Evolutionary conservation across 2,329 filamentous ascomycete genomes (phyloP).

Genomic region (Aspergillus sp.): DNA sequence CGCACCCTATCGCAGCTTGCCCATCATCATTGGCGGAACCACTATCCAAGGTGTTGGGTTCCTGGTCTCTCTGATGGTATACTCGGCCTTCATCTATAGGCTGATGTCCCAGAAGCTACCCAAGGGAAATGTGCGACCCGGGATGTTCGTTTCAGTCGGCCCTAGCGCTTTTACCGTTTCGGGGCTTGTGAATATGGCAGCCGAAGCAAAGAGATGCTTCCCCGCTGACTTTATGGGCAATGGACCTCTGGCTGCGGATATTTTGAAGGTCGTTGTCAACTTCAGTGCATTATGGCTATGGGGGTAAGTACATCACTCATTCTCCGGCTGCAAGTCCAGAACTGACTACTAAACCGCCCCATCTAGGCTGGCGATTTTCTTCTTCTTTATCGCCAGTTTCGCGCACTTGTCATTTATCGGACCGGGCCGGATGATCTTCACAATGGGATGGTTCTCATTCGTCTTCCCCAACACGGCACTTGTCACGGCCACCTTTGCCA

Average conservation of each 20-base stretch:
- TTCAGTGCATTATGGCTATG: slow-evolving; percentile 71
- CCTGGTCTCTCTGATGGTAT: slow-evolving; percentile 66
- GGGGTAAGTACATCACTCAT: slow-evolving; percentile 39
- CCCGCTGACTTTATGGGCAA: slow-evolving; percentile 50
- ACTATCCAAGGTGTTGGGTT: slow-evolving; percentile 59
- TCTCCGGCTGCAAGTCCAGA: too few species aligned
- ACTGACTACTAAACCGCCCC: slow-evolving; percentile 9
- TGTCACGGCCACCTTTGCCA: slow-evolving; percentile 62
- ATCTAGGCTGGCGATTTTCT: slow-evolving; percentile 63
- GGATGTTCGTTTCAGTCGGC: slow-evolving; percentile 79
- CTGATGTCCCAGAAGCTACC: slow-evolving; percentile 84
- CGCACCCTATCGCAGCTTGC: slow-evolving; percentile 37
- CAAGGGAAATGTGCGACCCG: slow-evolving; percentile 64
- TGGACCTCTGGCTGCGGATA: slow-evolving; percentile 46
- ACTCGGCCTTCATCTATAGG: slow-evolving; percentile 73
- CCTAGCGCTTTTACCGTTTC: slow-evolving; percentile 62
- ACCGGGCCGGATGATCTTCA: slow-evolving; percentile 58
- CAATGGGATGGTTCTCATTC: slow-evolving; percentile 81
- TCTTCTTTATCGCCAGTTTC: slow-evolving; percentile 71
- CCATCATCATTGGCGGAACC: slow-evolving; percentile 51
- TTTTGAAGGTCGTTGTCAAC: slow-evolving; percentile 49
- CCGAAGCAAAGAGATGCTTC: slow-evolving; percentile 42
- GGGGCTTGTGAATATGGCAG: slow-evolving; percentile 52
- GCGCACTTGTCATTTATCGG: slow-evolving; percentile 62
- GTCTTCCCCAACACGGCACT: slow-evolving; percentile 73